A percentile compares a stretch with the other conserved stretches of the same genome.
Conservation (phyloP, 805 yeast genomes). For the Candida manassasensis region DNA sequence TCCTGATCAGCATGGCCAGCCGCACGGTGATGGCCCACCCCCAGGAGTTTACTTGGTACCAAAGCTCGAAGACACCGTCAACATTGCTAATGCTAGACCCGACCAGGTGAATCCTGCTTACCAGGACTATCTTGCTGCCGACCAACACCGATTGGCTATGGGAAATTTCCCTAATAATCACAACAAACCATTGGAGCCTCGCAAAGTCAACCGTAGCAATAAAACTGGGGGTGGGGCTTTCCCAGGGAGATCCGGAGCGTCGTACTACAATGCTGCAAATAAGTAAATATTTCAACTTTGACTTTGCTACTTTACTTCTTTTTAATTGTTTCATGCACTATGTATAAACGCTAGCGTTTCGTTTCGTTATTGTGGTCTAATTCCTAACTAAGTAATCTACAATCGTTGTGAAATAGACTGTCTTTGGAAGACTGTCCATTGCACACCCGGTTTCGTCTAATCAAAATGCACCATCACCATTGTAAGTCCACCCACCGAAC, state of each 20-base stretch:
- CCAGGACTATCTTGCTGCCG: slow-evolving; percentile 27
- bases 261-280: slow-evolving; percentile 34
- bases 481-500: slow-evolving; percentile 98
- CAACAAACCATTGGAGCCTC: slow-evolving; percentile 32
- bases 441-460: no score
- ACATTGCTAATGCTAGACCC: slow-evolving; percentile 34
- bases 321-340: no score
- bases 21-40: slow-evolving; percentile 9
- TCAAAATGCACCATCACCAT: slow-evolving; percentile 47
- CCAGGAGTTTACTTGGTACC: slow-evolving; percentile 2
- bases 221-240: slow-evolving; percentile 28
- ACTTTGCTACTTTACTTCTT: neutral
- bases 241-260: slow-evolving; percentile 35
- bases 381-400: no score
- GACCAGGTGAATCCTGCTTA: slow-evolving; percentile 34
- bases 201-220: slow-evolving; percentile 16
- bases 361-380: no score
- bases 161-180: slow-evolving; percentile 32
- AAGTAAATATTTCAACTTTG: slow-evolving; percentile 8
- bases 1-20: slow-evolving; percentile 4
- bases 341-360: no score
- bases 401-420: no score
- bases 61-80: slow-evolving; percentile 16
- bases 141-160: slow-evolving; percentile 24
- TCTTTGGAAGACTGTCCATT: no score